phyloP scores from a whole-genome alignment of 176 grass and related monocot species.

The Carex pumila region DNA sequence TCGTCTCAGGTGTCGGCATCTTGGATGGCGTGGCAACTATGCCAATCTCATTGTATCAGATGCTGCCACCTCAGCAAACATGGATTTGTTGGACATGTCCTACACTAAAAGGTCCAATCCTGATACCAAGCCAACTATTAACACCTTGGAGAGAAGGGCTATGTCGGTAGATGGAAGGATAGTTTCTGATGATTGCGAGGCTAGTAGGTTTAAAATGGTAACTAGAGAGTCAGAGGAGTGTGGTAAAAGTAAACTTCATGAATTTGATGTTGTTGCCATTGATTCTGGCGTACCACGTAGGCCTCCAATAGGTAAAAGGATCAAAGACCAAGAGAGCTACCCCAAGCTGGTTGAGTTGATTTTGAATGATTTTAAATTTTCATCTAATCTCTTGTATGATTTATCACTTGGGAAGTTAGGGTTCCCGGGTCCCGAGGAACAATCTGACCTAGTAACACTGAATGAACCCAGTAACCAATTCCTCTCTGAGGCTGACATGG shows the following conservation, averaged over 20 bases:
- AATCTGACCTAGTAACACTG: slow-evolving; percentile 10
- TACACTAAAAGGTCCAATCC: slow-evolving; percentile 23
- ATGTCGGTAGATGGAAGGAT: slow-evolving; percentile 65
- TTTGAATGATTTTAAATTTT: slow-evolving; percentile 70
- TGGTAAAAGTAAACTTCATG: slow-evolving; percentile 26
- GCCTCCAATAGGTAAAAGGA: slow-evolving; percentile 66
- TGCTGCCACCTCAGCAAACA: slow-evolving; percentile 52
- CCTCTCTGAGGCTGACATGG: slow-evolving; percentile 51
- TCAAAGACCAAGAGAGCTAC: slow-evolving; percentile 83
- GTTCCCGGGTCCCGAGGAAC: slow-evolving; percentile 39
- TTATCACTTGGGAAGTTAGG: slow-evolving; percentile 76
- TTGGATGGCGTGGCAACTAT: slow-evolving; percentile 96
- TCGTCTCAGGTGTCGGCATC: slow-evolving; percentile 64
- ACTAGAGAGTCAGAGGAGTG: slow-evolving; percentile 23
- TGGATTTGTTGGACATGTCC: slow-evolving; percentile 47
- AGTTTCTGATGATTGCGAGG: slow-evolving; percentile 32
- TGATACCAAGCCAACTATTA: slow-evolving; percentile 43
- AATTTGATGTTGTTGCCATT: slow-evolving; percentile 73
- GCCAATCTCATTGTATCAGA: slow-evolving; percentile 68
- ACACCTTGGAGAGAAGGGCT: slow-evolving; percentile 54
- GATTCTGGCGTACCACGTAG: slow-evolving; percentile 83
- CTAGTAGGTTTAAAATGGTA: slow-evolving; percentile 6
- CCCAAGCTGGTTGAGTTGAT: slow-evolving; percentile 76
- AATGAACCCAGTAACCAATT: slow-evolving; percentile 30
- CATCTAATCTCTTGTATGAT: slow-evolving; percentile 77